phyloP scores from a whole-genome alignment of 768 basidiomycete species.

The Podaxis sp. region DNA sequence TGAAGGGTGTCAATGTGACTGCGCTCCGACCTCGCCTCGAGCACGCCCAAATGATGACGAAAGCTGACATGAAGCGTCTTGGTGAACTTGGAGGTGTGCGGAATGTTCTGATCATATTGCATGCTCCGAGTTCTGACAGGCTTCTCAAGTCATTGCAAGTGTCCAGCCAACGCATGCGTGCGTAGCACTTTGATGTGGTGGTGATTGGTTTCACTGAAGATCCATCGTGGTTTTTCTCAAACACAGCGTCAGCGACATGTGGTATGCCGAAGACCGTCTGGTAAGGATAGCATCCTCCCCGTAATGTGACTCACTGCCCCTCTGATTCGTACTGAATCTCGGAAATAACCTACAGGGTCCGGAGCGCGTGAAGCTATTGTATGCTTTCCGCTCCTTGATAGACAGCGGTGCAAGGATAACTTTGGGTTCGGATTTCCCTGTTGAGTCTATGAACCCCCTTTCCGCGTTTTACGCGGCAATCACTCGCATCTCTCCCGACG shows the following conservation, averaged over 20 bases:
- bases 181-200: conserved; percentile 23
- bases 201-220: not conserved
- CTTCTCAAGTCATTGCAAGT: conserved; percentile 74
- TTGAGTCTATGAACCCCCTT: conserved; percentile 83
- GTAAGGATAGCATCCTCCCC: conserved; percentile 35
- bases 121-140: conserved; percentile 8
- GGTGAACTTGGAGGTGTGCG: conserved; percentile 73
- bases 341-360: conserved; percentile 48
- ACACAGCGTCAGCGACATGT: conserved; percentile 78
- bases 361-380: conserved; percentile 78
- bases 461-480: conserved; percentile 86
- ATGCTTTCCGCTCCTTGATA: conserved; percentile 77
- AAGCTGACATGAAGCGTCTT: conserved; percentile 70
- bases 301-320: not conserved
- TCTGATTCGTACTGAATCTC: conserved; percentile 5
- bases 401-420: conserved; percentile 65
- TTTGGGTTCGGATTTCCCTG: conserved; percentile 87
- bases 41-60: conserved; percentile 84
- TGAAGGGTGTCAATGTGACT: conserved; percentile 56
- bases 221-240: conserved; percentile 3
- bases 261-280: conserved; percentile 80
- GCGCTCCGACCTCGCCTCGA: conserved; percentile 78
- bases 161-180: conserved; percentile 88
- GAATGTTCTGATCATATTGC: not conserved
- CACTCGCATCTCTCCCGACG: conserved; percentile 63